These are phyloP conservation scores for Solanum phureja DNA, from an alignment of 257 asterid species.

Conservation along the genomic window DNA sequence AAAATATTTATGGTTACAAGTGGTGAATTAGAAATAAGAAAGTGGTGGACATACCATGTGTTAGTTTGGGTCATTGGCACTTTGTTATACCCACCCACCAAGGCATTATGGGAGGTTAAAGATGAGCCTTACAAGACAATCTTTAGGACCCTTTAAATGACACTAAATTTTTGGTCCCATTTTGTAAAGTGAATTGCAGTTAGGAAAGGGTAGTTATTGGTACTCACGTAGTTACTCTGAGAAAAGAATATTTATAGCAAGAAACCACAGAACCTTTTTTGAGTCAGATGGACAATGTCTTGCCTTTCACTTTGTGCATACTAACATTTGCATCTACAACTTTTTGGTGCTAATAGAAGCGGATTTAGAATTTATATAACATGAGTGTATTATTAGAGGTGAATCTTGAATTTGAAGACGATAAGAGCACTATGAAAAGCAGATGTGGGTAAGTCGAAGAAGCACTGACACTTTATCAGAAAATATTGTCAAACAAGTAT, in stretches of 20 bases:
- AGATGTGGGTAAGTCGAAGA: too few relatives aligned
- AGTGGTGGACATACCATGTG: conserved; percentile 17
- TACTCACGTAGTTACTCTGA: background rate
- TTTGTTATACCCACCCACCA: background rate
- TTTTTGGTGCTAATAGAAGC: too few relatives aligned
- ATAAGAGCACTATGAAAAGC: too few relatives aligned
- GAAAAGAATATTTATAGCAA: background rate
- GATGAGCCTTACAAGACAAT: background rate
- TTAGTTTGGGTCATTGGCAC: background rate
- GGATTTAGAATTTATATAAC: too few relatives aligned
- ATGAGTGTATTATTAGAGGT: too few relatives aligned
- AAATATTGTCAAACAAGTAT: too few relatives aligned
- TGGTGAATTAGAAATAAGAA: background rate
- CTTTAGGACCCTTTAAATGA: conserved; percentile 5
- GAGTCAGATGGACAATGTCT: background rate
- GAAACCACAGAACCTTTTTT: background rate
- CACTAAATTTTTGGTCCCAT: background rate
- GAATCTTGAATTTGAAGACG: too few relatives aligned
- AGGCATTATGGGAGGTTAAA: conserved; percentile 6
- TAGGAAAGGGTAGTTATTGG: background rate
- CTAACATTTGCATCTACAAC: too few relatives aligned
- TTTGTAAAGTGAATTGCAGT: background rate
- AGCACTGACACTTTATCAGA: too few relatives aligned
- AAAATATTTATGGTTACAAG: too few relatives aligned
- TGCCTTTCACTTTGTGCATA: background rate